Conservation (phyloP, 148 eudicot species). For the Camellia sinensis region DNA sequence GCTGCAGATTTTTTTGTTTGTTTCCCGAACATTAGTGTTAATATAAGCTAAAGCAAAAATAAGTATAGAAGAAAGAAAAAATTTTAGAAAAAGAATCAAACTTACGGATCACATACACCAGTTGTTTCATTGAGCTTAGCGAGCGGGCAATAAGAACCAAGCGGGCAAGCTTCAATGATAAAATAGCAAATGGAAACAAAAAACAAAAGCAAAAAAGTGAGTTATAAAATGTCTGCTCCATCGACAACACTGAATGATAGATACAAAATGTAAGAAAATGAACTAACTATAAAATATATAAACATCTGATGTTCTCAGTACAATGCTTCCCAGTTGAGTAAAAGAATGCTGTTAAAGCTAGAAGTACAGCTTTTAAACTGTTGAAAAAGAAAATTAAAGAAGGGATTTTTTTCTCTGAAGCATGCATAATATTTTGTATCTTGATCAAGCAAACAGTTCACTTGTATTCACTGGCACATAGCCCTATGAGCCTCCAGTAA, state of each 20-base stretch:
- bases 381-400: not conserved
- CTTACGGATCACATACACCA: conserved; percentile 93
- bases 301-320: not conserved
- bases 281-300: not conserved
- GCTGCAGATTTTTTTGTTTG: conserved; percentile 33
- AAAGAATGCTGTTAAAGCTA: not conserved
- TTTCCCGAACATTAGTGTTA: not conserved
- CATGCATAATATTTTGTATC: not conserved
- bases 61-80: not conserved
- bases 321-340: conserved; percentile 6
- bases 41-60: not conserved
- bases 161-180: conserved; percentile 72
- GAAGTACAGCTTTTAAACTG: not conserved
- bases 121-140: conserved; percentile 51
- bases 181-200: conserved; percentile 14
- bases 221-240: conserved; percentile 2
- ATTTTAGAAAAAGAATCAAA: conserved; percentile 18
- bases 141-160: conserved; percentile 81
- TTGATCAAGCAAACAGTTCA: not conserved
- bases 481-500: too few species aligned
- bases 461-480: too few species aligned
- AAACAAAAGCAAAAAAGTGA: not conserved
- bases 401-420: not conserved
- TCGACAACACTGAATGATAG: not conserved
- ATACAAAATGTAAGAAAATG: not conserved